phyloP scores from a whole-genome alignment of 495 filamentous ascomycete species.

The Penicillium cinerascens region DNA sequence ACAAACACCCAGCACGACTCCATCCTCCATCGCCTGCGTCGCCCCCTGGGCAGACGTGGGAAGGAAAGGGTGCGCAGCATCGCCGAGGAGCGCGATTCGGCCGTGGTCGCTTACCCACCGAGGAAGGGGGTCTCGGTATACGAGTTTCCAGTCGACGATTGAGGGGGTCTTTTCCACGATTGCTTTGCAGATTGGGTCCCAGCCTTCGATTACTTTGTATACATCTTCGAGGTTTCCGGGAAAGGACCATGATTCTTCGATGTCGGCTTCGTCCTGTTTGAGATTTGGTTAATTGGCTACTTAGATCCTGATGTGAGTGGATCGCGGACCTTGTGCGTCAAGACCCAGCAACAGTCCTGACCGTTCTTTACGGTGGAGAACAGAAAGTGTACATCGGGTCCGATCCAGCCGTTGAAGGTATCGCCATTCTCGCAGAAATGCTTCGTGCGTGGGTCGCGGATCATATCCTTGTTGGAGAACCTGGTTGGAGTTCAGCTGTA shows the following conservation, averaged over 20 bases:
- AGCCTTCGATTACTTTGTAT: slow-evolving; percentile 50
- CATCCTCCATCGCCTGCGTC: slow-evolving; percentile 72
- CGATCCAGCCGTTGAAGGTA: slow-evolving; percentile 49
- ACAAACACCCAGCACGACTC: slow-evolving; percentile 60
- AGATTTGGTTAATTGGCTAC: too few species aligned
- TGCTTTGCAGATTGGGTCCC: slow-evolving; percentile 59
- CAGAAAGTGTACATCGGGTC: slow-evolving; percentile 21
- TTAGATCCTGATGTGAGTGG: not conserved
- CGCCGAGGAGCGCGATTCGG: slow-evolving; percentile 62
- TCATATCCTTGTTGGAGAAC: slow-evolving; percentile 58
- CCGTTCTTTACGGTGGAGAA: slow-evolving; percentile 38
- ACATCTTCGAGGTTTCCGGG: slow-evolving; percentile 60
- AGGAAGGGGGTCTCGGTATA: slow-evolving; percentile 65
- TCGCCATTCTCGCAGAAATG: slow-evolving; percentile 63
- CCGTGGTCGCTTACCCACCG: slow-evolving; percentile 59
- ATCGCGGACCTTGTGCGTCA: slow-evolving; percentile 52
- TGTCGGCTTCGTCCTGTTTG: slow-evolving; percentile 46
- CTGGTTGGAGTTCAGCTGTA: slow-evolving; percentile 24
- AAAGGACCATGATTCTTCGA: slow-evolving; percentile 31
- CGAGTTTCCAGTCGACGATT: slow-evolving; percentile 68
- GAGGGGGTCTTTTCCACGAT: slow-evolving; percentile 59
- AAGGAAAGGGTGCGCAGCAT: slow-evolving; percentile 70
- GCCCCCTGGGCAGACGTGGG: slow-evolving; percentile 71
- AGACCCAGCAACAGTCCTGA: slow-evolving; percentile 66
- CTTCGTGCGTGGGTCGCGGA: slow-evolving; percentile 57